Percentiles rank a stretch among this genome's conserved stretches.
Conservation (phyloP, 768 basidiomycete genomes). For the Scleroderma citrinum region DNA sequence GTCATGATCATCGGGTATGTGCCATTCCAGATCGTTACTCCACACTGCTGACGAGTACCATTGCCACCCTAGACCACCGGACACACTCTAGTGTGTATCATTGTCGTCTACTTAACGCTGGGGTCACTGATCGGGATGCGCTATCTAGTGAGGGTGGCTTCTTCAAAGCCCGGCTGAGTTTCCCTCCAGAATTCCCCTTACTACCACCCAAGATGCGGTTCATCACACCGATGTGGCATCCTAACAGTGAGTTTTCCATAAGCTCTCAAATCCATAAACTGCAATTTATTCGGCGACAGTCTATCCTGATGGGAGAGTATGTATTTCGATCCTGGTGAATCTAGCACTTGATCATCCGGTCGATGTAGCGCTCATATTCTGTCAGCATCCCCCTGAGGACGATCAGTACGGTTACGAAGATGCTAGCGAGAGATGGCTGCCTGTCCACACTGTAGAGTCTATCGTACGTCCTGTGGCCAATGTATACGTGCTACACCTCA, state of each 20-base stretch:
- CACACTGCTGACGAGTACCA: constrained; percentile 10
- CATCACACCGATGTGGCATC: constrained; percentile 94
- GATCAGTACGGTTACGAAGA: constrained; percentile 98
- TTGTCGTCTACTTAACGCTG: neutral
- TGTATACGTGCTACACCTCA: neutral
- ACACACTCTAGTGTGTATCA: constrained; percentile 81
- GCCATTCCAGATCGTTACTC: constrained; percentile 8
- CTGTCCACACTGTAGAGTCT: constrained; percentile 94
- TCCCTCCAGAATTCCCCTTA: constrained; percentile 87
- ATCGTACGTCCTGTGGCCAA: constrained; percentile 54
- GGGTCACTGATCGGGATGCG: constrained; percentile 2
- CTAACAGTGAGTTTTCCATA: constrained; percentile 67
- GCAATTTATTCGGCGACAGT: constrained; percentile 42
- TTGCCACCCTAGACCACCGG: constrained; percentile 59
- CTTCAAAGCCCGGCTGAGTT: constrained; percentile 84
- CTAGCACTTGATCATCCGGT: neutral
- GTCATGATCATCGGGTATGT: constrained; percentile 88
- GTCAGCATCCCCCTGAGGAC: constrained; percentile 88
- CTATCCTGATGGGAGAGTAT: constrained; percentile 88
- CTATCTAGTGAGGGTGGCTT: constrained; percentile 84
- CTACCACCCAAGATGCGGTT: constrained; percentile 95
- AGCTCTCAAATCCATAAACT: neutral
- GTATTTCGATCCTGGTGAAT: constrained; percentile 89
- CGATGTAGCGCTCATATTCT: neutral
- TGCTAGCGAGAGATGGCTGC: constrained; percentile 95